These are phyloP conservation scores for Moesziomyces aphidis DNA, from an alignment of 1,284 basidiomycete species.

Conservation along the genomic window DNA sequence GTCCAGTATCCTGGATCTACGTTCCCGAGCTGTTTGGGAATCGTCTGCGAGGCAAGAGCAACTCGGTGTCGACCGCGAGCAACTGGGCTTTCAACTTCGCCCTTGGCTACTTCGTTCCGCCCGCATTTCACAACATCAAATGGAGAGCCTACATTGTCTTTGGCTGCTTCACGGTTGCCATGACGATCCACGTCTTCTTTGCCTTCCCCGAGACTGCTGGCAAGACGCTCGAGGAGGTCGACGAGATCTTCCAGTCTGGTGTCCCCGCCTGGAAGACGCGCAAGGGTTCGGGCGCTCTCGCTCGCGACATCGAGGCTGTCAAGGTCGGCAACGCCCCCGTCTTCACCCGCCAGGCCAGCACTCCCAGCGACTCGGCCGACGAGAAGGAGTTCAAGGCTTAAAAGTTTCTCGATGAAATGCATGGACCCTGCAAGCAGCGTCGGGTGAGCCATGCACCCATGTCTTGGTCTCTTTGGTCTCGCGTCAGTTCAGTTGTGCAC, in stretches of 20 bases:
- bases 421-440: neutral
- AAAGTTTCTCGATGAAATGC: neutral
- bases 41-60: conserved; percentile 34
- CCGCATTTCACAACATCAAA: conserved; percentile 37
- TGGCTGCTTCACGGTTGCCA: conserved; percentile 29
- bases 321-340: conserved; percentile 1
- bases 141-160: conserved; percentile 51
- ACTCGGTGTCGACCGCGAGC: conserved; percentile 27
- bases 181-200: conserved; percentile 44
- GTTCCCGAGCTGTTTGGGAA: conserved; percentile 37
- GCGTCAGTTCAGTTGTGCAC: too few relatives aligned
- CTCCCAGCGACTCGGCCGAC: conserved; percentile 20
- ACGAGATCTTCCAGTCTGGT: conserved; percentile 25
- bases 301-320: conserved; percentile 19
- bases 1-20: conserved; percentile 27
- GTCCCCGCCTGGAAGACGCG: conserved; percentile 24
- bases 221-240: conserved; percentile 36
- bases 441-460: too few relatives aligned
- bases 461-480: too few relatives aligned
- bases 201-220: conserved; percentile 42
- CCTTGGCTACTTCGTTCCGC: conserved; percentile 37
- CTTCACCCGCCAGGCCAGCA: conserved; percentile 5
- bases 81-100: conserved; percentile 41
- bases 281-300: conserved; percentile 9
- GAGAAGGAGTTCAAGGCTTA: conserved; percentile 24